Evolutionary conservation across 2,329 filamentous ascomycete genomes (phyloP), one percentile per base, ranked within the genome.

Genomic region (Aspergillus melleus): DNA sequence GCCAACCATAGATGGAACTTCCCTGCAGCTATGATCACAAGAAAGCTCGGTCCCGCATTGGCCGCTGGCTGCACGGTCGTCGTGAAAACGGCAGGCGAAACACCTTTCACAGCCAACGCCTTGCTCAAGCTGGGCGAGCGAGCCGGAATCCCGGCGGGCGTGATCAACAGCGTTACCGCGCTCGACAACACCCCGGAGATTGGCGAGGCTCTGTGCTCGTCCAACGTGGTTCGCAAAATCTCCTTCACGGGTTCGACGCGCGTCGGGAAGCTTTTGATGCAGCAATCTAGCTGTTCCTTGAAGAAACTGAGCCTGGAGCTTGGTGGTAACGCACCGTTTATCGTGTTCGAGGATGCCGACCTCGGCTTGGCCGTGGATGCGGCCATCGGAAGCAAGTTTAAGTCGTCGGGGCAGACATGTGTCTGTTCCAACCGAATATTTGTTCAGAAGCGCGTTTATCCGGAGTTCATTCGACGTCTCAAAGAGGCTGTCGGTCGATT

Each of bases 391-490:
- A 91, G 86, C 70, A 98, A 97, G 76, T 97, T 97, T 85, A 88
- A 93, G 55, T 90, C 88, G 4, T 94, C 90, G 0, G 94, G 94
- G 19, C 94, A 98, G 81, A 97, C 93, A 0, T 98, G 94, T 76
- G 92, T 97, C 8, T 92, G 89, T 70, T 89, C 90, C 1, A 83
- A 83, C 62, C 73, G 81, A 0, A 76, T 83, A 46, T 81, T 78
- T 61, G 76, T 83, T 1, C 81, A 83, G 60, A 68, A 73, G 24
- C 76, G 76, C 2, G 76, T 82, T 26, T 80, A 81, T 59, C 77
- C 82, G 29, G 65, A 78, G 9, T 83, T 88, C 39, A 81, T 82
- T 0, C 71, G 78, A 20, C 86, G 90, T 49, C 77, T 83, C 4
- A 77, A 78, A 36, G 75, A 79, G 55, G 79, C 87, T 52, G 70